Percentiles rank a stretch among this genome's conserved stretches.
Evolutionary conservation across 1,284 basidiomycete species (phyloP).

Genomic region (Ceratobasidium sp.): DNA sequence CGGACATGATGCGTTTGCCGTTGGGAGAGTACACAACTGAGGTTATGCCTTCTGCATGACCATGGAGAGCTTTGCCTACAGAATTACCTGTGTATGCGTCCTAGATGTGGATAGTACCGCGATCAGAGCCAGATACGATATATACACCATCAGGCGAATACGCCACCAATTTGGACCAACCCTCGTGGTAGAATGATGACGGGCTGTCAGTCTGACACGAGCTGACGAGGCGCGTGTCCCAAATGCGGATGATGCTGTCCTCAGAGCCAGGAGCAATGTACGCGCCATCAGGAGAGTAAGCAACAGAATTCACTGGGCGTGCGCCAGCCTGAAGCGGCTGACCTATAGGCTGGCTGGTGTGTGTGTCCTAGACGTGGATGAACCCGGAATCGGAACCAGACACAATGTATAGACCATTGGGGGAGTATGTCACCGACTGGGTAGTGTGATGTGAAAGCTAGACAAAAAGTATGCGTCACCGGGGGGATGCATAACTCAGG

Average conservation of each 20-base stretch:
- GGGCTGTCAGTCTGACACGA: not conserved
- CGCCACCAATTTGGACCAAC: not conserved
- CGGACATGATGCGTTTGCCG: conserved; percentile 6
- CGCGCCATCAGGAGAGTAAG: not conserved
- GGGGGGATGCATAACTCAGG: too few relatives aligned
- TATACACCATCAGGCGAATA: conserved; percentile 34
- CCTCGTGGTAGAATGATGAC: conserved; percentile 1
- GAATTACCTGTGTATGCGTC: not conserved
- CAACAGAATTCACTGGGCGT: not conserved
- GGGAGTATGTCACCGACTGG: too few relatives aligned
- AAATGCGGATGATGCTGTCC: not conserved
- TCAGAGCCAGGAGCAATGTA: not conserved
- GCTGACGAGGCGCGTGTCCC: not conserved
- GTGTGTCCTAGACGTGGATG: too few relatives aligned
- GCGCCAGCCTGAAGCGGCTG: too few relatives aligned
- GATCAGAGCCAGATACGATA: conserved; percentile 20
- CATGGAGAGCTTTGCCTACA: not conserved
- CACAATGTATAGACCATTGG: too few relatives aligned
- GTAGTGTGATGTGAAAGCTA: too few relatives aligned
- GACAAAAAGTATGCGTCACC: too few relatives aligned
- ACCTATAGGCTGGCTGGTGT: too few relatives aligned
- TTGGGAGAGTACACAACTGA: conserved; percentile 36
- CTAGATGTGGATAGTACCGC: conserved; percentile 36
- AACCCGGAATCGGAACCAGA: too few relatives aligned
- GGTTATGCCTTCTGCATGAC: conserved; percentile 10